Conservation (phyloP, 805 yeast species). For the Kockiozyma suomiensis region DNA sequence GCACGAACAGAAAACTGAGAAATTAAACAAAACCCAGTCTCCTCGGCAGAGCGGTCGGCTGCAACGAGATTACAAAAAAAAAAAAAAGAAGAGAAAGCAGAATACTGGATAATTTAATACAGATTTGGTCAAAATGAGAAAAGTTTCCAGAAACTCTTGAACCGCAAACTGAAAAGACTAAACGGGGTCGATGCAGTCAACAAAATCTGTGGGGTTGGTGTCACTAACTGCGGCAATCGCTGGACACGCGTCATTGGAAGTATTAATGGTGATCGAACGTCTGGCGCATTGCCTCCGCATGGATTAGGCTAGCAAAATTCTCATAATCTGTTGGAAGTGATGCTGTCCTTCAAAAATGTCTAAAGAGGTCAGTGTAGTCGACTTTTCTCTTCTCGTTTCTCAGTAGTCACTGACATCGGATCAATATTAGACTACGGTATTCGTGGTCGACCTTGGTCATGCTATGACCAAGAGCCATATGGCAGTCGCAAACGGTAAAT, state of each 20-base stretch:
- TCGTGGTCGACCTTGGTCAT: constrained; percentile 55
- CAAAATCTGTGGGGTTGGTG: constrained; percentile 2
- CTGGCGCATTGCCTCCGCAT: too few species aligned
- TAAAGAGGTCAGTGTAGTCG: constrained; percentile 34
- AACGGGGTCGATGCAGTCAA: background rate
- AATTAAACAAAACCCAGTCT: background rate
- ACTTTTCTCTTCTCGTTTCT: background rate
- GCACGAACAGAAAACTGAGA: background rate
- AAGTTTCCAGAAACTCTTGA: background rate
- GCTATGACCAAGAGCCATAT: constrained; percentile 36
- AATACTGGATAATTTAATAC: too few species aligned
- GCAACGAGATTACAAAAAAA: too few species aligned
- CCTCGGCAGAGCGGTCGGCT: too few species aligned
- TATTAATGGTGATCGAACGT: too few species aligned
- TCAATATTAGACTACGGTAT: constrained; percentile 46
- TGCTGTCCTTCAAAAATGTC: constrained; percentile 33
- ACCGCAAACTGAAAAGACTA: background rate
- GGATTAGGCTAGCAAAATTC: too few species aligned
- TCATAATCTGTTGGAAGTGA: too few species aligned
- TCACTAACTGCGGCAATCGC: background rate
- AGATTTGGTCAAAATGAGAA: background rate
- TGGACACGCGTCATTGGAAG: too few species aligned
- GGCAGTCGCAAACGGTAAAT: constrained; percentile 14
- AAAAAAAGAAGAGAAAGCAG: too few species aligned
- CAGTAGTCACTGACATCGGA: background rate